Evolutionary conservation across 805 yeast species (phyloP).

Genomic region (Suhomyces prunicola): DNA sequence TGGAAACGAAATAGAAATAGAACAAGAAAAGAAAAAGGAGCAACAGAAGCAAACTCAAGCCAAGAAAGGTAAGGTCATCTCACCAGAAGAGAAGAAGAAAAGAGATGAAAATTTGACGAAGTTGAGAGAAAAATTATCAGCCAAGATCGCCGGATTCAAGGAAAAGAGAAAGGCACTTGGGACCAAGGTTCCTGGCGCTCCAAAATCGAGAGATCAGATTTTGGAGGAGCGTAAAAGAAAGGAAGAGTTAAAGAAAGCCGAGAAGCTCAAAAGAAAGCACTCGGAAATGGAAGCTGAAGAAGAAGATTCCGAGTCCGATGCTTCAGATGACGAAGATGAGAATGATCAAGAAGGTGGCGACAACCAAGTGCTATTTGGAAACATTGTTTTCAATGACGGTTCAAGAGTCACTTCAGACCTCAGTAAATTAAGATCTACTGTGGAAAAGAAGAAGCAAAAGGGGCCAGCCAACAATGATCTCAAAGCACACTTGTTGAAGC

Average conservation of each 20-base stretch:
- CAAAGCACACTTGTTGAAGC: slow-evolving; percentile 71
- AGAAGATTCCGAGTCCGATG: slow-evolving; percentile 23
- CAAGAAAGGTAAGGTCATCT: slow-evolving; percentile 27
- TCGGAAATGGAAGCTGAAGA: slow-evolving; percentile 40
- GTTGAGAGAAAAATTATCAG: slow-evolving; percentile 75
- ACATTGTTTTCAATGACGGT: slow-evolving; percentile 80
- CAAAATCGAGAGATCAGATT: slow-evolving; percentile 78
- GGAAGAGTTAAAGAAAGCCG: slow-evolving; percentile 44
- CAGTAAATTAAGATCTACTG: slow-evolving; percentile 46
- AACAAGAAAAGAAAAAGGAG: slow-evolving; percentile 55
- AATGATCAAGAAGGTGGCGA: slow-evolving; percentile 27
- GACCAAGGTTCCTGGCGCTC: slow-evolving; percentile 73
- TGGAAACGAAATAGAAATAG: slow-evolving; percentile 55
- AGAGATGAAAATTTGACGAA: slow-evolving; percentile 57
- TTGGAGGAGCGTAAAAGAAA: slow-evolving; percentile 58
- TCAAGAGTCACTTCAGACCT: slow-evolving; percentile 73
- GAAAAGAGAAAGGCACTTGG: slow-evolving; percentile 93
- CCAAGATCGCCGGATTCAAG: slow-evolving; percentile 63
- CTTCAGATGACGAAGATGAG: slow-evolving; percentile 15
- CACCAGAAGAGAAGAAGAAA: slow-evolving; percentile 47
- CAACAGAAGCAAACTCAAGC: slow-evolving; percentile 13
- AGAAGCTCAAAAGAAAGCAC: slow-evolving; percentile 40
- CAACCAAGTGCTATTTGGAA: slow-evolving; percentile 67
- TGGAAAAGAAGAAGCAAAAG: slow-evolving; percentile 54
- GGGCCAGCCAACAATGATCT: slow-evolving; percentile 86